Conservation (phyloP, 257 asterid genomes). For the Solanum verrucosum region DNA sequence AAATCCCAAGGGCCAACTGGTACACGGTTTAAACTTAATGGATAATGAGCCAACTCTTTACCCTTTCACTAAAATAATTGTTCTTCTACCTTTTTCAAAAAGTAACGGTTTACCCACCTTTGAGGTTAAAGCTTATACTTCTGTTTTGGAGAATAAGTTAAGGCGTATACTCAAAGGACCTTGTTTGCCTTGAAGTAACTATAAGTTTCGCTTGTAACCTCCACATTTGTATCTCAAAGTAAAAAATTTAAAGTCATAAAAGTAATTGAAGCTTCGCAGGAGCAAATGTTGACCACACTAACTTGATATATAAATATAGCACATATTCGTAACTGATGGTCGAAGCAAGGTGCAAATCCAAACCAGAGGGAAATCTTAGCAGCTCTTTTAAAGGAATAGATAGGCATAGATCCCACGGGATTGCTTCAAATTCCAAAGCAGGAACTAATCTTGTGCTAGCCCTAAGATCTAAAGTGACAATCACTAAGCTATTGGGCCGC, state of each 20-base stretch:
- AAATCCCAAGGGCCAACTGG: neutral
- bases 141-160: neutral
- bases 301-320: neutral
- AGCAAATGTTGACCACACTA: neutral
- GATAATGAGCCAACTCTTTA: neutral
- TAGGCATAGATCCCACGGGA: neutral
- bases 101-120: neutral
- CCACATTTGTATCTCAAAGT: neutral
- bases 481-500: neutral
- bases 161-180: neutral
- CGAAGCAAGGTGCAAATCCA: neutral
- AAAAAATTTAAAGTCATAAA: neutral
- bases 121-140: neutral
- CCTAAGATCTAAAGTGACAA: neutral
- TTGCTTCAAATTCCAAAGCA: neutral
- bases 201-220: neutral
- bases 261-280: neutral
- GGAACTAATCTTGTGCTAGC: neutral
- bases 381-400: neutral
- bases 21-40: neutral
- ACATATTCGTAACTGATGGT: neutral
- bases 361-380: neutral
- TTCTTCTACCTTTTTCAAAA: neutral
- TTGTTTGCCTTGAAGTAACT: neutral
- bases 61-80: neutral